Evolutionary conservation across 2,329 filamentous ascomycete genomes (phyloP).

Genomic region (Fusarium sp.): DNA sequence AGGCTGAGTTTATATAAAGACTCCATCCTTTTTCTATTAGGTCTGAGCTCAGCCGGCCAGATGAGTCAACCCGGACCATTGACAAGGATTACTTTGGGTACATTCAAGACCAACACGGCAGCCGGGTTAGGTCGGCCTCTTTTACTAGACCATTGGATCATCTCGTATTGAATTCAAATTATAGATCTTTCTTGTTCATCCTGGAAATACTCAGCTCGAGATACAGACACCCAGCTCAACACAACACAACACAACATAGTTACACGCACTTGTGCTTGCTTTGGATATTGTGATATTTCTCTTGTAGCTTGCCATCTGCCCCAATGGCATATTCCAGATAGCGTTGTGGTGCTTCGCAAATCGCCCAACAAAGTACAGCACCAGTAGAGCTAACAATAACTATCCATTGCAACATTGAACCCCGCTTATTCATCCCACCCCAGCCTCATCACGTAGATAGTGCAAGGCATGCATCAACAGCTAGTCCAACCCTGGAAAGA

Average conservation of each 20-base stretch:
- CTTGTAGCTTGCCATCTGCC: constrained; percentile 18
- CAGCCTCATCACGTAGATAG: constrained; percentile 58
- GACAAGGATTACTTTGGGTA: not conserved
- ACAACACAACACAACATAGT: not conserved
- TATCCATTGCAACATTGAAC: not conserved
- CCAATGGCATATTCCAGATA: constrained; percentile 6
- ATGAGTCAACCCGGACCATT: constrained; percentile 15
- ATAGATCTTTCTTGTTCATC: not conserved
- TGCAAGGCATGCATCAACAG: constrained; percentile 87
- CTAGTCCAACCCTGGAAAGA: constrained; percentile 75
- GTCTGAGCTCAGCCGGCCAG: constrained; percentile 3
- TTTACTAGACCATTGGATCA: not conserved
- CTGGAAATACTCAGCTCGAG: not conserved
- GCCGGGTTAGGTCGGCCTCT: not conserved
- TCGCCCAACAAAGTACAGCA: not conserved
- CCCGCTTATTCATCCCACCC: constrained; percentile 9
- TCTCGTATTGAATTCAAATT: not conserved
- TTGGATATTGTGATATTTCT: constrained; percentile 28
- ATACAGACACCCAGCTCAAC: not conserved
- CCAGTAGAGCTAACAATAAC: not conserved
- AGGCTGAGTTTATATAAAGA: not conserved
- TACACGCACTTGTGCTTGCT: not conserved
- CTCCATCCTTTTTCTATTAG: not conserved
- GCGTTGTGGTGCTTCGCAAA: not conserved
- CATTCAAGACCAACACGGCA: not conserved